Base-by-base conservation (phyloP, 257 asterid species). In the Lithospermum erythrorhizon region DNA sequence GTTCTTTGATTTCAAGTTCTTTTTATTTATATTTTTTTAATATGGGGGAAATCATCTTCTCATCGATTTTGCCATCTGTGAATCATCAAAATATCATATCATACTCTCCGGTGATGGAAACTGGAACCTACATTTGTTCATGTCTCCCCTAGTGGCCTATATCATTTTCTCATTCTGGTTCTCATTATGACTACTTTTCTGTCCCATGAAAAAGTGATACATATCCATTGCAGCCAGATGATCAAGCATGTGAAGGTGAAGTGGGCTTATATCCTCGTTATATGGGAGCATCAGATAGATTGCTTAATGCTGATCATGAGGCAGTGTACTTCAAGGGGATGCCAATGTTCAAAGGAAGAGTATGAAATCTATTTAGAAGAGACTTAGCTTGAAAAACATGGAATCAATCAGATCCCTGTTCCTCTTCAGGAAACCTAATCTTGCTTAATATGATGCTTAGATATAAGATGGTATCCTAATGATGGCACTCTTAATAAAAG, bases 251-350 rank as follows among this genome's bases (percentile, higher is more conserved):
- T 64, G 82, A 70, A 2, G 98, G 98, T 30, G 96, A 90, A 82
- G 87, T 87, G 65, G 98, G 93, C 25, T 55, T 90, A 70, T 83
- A 77, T 75, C 84, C 98, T 64, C 62, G 64, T 55, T 71, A 79
- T 73, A 74, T 90, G 89, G 98, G 98, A 45, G 94, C 91, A 41
- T 77, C 87, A 21, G 89, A 87, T 72, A 78, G 83, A 65, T 65
- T 90, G 76, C 80, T 87, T 57, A 90, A 90, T 72, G 98, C 95
- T 63, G 88, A 87, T 71, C 94, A 90, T 37, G 91, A 85, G 21
- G 79, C 84, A 70, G 87, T 87, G 57, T 90, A 90, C 77, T 90
- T 87, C 74, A 80, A 83, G 82, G 96, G 87, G 47, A 90, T 90
- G 98, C 96, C 98, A 0, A 69, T 57, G 24, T 81, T 78, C 81